These are phyloP conservation scores for Penicillium sp. DNA, from an alignment of 2,329 filamentous ascomycete species.

Conservation along the genomic window DNA sequence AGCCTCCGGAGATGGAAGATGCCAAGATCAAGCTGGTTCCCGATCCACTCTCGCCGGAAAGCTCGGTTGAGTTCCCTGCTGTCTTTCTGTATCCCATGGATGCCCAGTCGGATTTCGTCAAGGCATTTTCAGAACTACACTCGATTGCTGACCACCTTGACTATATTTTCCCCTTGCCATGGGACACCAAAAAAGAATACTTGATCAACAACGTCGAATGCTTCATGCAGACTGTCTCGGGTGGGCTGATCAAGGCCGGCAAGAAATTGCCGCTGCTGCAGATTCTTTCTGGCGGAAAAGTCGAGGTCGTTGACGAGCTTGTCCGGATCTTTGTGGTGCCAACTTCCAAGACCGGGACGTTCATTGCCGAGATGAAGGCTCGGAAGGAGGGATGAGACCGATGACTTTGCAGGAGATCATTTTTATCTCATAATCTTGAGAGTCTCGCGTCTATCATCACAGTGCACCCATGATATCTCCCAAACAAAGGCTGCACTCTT, in stretches of 20 bases:
- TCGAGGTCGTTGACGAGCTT: slow-evolving; percentile 84
- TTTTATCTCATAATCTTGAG: not conserved
- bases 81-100: slow-evolving; percentile 82
- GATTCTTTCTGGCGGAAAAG: slow-evolving; percentile 69
- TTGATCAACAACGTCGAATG: slow-evolving; percentile 67
- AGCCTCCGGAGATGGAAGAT: slow-evolving; percentile 85
- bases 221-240: slow-evolving; percentile 78
- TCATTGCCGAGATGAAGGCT: slow-evolving; percentile 80
- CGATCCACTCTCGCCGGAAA: slow-evolving; percentile 69
- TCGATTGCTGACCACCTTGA: slow-evolving; percentile 71
- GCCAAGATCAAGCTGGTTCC: slow-evolving; percentile 67
- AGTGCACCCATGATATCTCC: no score
- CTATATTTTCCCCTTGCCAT: slow-evolving; percentile 84
- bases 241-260: slow-evolving; percentile 83
- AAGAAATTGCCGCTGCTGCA: slow-evolving; percentile 77
- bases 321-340: slow-evolving; percentile 82
- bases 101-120: slow-evolving; percentile 85
- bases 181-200: slow-evolving; percentile 72
- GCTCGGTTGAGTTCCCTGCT: slow-evolving; percentile 70
- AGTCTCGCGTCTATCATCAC: no score
- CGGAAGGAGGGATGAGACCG: slow-evolving; percentile 52
- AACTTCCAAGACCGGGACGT: slow-evolving; percentile 63
- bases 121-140: slow-evolving; percentile 76
- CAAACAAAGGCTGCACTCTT: no score
- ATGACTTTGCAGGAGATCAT: no score